Conservation (phyloP, 1,284 basidiomycete genomes). For the Trichosporon faecale region DNA sequence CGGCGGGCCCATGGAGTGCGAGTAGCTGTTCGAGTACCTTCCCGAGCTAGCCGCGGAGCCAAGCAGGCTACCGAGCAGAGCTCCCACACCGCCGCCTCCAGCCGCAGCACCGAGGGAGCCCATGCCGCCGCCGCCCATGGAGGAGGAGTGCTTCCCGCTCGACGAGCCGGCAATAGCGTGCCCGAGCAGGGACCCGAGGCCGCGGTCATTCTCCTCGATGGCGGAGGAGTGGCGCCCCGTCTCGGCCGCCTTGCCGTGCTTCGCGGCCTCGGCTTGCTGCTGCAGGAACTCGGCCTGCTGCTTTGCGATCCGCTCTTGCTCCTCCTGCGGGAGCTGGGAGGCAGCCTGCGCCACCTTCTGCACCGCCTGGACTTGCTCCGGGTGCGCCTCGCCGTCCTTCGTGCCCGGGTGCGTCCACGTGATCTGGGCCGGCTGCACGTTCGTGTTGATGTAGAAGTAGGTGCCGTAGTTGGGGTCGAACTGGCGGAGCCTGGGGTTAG, state of each 20-base stretch:
- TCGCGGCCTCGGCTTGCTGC: not conserved
- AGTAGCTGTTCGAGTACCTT: slow-evolving; percentile 9
- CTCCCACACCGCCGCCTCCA: slow-evolving; percentile 16
- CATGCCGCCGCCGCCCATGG: slow-evolving; percentile 13
- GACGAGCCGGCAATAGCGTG: slow-evolving; percentile 10
- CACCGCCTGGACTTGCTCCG: slow-evolving; percentile 35
- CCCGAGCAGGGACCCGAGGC: slow-evolving; percentile 17
- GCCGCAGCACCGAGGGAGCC: not conserved
- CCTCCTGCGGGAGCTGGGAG: slow-evolving; percentile 15
- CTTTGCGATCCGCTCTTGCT: slow-evolving; percentile 13
- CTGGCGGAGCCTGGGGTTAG: slow-evolving; percentile 11
- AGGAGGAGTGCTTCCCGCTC: slow-evolving; percentile 8
- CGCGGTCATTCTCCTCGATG: slow-evolving; percentile 17
- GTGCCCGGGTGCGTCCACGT: slow-evolving; percentile 38
- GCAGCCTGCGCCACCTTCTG: slow-evolving; percentile 14
- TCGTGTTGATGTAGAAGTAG: slow-evolving; percentile 33
- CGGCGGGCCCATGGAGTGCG: slow-evolving; percentile 37
- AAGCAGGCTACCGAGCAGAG: slow-evolving; percentile 22
- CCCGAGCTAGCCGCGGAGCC: not conserved
- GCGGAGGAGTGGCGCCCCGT: not conserved
- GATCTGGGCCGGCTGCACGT: slow-evolving; percentile 40
- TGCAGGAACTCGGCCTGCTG: slow-evolving; percentile 20
- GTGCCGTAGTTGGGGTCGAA: slow-evolving; percentile 11
- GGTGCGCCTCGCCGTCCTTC: slow-evolving; percentile 33
- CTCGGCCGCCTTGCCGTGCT: slow-evolving; percentile 6